Base-by-base conservation (phyloP, 1,139 yeast genomes). In the Candida glucosophila region DNA sequence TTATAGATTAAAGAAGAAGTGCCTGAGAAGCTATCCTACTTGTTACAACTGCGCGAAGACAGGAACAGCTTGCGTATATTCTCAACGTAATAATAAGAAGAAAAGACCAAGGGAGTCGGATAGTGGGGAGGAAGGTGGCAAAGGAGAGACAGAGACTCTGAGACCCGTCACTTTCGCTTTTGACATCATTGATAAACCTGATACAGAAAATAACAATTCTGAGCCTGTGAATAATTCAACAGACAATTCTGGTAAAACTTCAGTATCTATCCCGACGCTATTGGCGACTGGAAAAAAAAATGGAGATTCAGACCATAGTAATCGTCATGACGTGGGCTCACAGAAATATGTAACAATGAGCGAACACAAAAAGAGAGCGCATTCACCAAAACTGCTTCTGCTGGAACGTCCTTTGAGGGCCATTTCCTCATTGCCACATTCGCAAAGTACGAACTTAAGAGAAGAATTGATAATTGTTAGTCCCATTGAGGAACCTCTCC, bases 1-100 rank as follows among this genome's bases (percentile, higher is more conserved):
- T 40, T 61, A 63, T 32, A 37, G 64, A 18, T 44, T 61, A 29
- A 63, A 63, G 48, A 63, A 62, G 36, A 61, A 60, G 34, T 63
- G 69, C 30, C 49, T 55, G 29, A 40, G 66, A 27, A 52, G 49
- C 19, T 52, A 52, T 30, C 68, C 69, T 3, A 43, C 38, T 25
- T 63, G 70, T 32, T 36, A 48, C 15, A 54, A 58, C 34, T 63
- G 70, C 35, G 29, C 28, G 13, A 55, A 52, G 30, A 47, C 64
- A 1, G 52, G 56, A 2, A 40, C 59, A 17, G 52, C 42, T 17
- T 63, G 70, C 36, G 62, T 55, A 32, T 63, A 63, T 33, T 48
- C 57, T 6, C 44, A 50, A 19, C 34, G 64, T 25, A 43, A 47
- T 23, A 23, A 17, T 10, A 19, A 19, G 21, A 39, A 54, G 22